phyloP scores from a whole-genome alignment of 1,139 yeast species.

The Barnettozyma hawaiiensis region DNA sequence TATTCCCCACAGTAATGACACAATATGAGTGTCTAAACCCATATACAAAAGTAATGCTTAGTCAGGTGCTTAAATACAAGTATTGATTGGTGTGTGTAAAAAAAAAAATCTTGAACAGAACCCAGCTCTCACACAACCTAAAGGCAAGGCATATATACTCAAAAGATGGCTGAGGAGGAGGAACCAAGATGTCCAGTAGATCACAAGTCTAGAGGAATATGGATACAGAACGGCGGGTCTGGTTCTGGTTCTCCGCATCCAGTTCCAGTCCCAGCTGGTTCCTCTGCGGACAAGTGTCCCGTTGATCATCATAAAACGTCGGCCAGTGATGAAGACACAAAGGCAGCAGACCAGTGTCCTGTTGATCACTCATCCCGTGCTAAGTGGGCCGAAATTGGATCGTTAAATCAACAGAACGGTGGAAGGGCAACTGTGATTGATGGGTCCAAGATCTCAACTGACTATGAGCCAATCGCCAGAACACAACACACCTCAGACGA shows the following conservation, averaged over 20 bases:
- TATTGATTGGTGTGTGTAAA: too few species aligned
- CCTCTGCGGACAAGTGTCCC: slow-evolving; percentile 38
- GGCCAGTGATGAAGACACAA: slow-evolving; percentile 1
- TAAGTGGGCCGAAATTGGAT: slow-evolving; percentile 35
- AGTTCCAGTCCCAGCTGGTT: slow-evolving; percentile 19
- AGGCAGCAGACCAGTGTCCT: slow-evolving; percentile 38
- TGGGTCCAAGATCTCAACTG: slow-evolving; percentile 27
- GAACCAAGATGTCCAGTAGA: slow-evolving; percentile 61
- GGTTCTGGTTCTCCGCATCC: slow-evolving; percentile 20
- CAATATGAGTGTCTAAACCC: too few species aligned
- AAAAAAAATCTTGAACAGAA: too few species aligned
- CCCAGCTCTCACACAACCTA: too few species aligned
- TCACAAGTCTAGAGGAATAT: slow-evolving; percentile 49
- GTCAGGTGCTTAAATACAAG: too few species aligned
- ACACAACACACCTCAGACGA: slow-evolving; percentile 41
- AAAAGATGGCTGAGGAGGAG: slow-evolving; percentile 13
- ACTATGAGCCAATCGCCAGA: slow-evolving; percentile 27
- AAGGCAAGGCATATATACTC: background rate
- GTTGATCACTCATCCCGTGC: slow-evolving; percentile 48
- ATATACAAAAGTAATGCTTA: too few species aligned
- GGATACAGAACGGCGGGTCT: slow-evolving; percentile 39
- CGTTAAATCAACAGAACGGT: background rate
- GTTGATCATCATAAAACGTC: too few species aligned
- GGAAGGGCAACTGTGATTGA: slow-evolving; percentile 32
- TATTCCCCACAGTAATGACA: too few species aligned